These are phyloP conservation scores for Endothia cerciana DNA, from an alignment of 2,329 filamentous ascomycete genomes.

Conservation along the genomic window DNA sequence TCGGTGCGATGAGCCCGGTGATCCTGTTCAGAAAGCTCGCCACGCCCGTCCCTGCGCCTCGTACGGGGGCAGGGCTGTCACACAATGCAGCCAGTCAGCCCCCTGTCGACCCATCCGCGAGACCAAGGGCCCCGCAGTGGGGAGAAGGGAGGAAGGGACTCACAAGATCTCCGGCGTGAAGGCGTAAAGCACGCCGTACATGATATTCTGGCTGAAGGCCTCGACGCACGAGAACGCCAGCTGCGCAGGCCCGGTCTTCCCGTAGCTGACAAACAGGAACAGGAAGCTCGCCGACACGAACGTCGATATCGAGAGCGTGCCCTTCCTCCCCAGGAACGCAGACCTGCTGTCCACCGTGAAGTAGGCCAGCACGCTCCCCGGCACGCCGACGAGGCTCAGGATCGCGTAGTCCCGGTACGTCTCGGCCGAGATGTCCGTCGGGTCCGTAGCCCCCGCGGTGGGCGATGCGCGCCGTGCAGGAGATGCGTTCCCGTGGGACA, in stretches of 20 bases:
- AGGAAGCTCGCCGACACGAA: conserved; percentile 70
- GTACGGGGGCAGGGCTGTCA: conserved; percentile 62
- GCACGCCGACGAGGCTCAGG: conserved; percentile 75
- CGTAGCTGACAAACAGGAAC: conserved; percentile 67
- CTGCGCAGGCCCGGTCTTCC: conserved; percentile 59
- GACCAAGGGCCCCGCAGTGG: not conserved
- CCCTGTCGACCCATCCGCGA: not conserved
- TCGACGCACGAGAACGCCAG: conserved; percentile 70
- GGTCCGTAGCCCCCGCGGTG: conserved; percentile 39
- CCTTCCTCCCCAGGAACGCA: conserved; percentile 68
- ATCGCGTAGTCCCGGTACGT: conserved; percentile 84
- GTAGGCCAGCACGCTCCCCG: conserved; percentile 75
- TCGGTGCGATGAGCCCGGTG: conserved; percentile 68
- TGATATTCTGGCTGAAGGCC: conserved; percentile 75
- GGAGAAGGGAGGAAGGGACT: not conserved
- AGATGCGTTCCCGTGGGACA: conserved; percentile 56
- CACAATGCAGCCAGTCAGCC: conserved; percentile 17
- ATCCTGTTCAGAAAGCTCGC: conserved; percentile 72
- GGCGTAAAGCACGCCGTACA: conserved; percentile 77
- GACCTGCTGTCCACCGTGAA: conserved; percentile 70
- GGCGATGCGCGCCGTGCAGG: not conserved
- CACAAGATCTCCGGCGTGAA: conserved; percentile 76
- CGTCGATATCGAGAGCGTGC: conserved; percentile 71
- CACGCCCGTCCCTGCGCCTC: conserved; percentile 74
- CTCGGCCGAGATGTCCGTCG: conserved; percentile 45